Conservation (phyloP, 2,329 filamentous ascomycete species). For the Diaporthe longicolla region DNA sequence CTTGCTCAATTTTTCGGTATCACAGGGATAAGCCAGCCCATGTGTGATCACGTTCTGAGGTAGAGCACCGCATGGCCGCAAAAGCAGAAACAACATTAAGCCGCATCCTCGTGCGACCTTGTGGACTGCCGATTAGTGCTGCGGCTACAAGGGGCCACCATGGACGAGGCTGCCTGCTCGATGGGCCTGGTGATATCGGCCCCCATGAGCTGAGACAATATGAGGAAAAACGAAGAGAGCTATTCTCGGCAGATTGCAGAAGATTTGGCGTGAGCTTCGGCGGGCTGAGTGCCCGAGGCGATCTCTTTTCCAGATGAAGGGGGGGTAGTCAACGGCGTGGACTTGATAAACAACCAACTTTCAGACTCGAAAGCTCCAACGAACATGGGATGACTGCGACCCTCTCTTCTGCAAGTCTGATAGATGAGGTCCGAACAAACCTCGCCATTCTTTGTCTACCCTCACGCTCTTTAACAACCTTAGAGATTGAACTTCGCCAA, state of each 20-base stretch:
- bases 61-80: constrained; percentile 3
- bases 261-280: not conserved
- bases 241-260: constrained; percentile 25
- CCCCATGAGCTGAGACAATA: constrained; percentile 29
- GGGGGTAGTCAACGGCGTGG: not conserved
- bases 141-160: constrained; percentile 16
- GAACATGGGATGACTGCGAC: constrained; percentile 3
- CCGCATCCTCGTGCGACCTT: constrained; percentile 25
- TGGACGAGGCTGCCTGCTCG: constrained; percentile 3
- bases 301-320: not conserved
- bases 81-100: constrained; percentile 26
- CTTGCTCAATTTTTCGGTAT: constrained; percentile 7
- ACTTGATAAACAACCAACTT: constrained; percentile 11
- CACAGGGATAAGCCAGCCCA: constrained; percentile 1
- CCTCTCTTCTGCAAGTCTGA: not conserved
- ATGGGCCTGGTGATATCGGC: not conserved
- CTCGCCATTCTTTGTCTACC: not conserved
- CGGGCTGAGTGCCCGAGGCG: not conserved
- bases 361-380: not conserved
- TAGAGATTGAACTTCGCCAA: not conserved
- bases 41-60: constrained; percentile 5
- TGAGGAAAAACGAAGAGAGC: not conserved
- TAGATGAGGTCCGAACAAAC: not conserved
- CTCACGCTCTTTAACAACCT: not conserved
- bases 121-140: not conserved